These are phyloP conservation scores for Globisporangium iwayamae DNA, from an alignment of 352 stramenopile species.

Conservation along the genomic window DNA sequence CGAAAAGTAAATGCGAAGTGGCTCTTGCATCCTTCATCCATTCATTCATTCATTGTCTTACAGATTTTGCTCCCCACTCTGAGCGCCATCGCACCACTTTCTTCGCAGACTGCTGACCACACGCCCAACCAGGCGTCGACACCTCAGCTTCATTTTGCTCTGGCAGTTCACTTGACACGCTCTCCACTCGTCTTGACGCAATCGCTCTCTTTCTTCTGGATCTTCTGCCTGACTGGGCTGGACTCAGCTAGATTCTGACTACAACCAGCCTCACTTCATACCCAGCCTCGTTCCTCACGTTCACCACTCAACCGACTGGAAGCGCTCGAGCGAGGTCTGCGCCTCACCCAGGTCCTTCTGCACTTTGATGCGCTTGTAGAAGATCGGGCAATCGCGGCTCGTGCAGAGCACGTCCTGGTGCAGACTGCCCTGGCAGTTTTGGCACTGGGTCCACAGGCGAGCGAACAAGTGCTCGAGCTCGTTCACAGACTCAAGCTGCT, in stretches of 20 bases:
- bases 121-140: too few species aligned
- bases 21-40: too few species aligned
- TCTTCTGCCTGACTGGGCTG: not conserved
- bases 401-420: constrained; percentile 96
- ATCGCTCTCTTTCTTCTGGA: not conserved
- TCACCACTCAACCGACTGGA: constrained; percentile 87
- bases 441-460: constrained; percentile 97
- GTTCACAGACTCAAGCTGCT: constrained; percentile 92
- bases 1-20: too few species aligned
- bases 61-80: too few species aligned
- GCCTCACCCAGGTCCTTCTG: constrained; percentile 96
- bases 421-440: constrained; percentile 98
- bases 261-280: not conserved
- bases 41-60: too few species aligned
- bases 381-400: constrained; percentile 98
- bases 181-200: not conserved
- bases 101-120: too few species aligned
- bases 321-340: constrained; percentile 93
- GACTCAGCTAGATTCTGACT: not conserved
- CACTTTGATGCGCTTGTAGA: constrained; percentile 99
- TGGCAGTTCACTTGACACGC: not conserved
- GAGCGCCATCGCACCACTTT: too few species aligned
- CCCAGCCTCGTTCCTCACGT: not conserved
- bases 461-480: constrained; percentile 94
- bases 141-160: too few species aligned